Percentiles rank a stretch among this genome's conserved stretches.
These are phyloP conservation scores for Teratosphaeria pseudoeucalypti DNA, from an alignment of 2,329 filamentous ascomycete species.

Conservation along the genomic window DNA sequence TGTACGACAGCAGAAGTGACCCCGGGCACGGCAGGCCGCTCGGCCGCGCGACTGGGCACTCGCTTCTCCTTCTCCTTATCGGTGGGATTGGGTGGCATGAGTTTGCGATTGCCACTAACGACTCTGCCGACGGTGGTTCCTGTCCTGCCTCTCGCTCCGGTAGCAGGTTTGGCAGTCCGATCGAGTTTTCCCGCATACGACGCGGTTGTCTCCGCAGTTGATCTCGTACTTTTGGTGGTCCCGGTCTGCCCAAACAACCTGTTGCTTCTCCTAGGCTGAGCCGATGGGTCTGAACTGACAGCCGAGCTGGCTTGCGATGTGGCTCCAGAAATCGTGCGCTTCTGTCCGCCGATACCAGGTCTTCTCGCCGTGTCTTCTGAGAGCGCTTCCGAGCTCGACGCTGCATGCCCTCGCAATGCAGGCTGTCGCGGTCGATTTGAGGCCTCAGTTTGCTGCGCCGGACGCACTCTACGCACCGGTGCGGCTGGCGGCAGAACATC, in stretches of 20 bases:
- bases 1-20: constrained; percentile 14
- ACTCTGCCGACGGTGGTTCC: constrained; percentile 70
- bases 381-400: constrained; percentile 29
- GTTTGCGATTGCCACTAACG: constrained; percentile 80
- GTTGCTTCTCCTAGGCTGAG: constrained; percentile 35
- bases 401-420: constrained; percentile 28
- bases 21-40: constrained; percentile 34
- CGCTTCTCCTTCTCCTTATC: constrained; percentile 52
- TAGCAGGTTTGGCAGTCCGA: constrained; percentile 51
- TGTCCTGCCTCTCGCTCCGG: constrained; percentile 55
- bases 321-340: constrained; percentile 87
- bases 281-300: constrained; percentile 27
- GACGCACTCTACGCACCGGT: constrained; percentile 31
- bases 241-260: constrained; percentile 53
- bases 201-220: constrained; percentile 39
- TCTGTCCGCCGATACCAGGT: constrained; percentile 45
- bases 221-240: constrained; percentile 51
- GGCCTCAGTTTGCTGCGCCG: constrained; percentile 16
- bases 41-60: constrained; percentile 47
- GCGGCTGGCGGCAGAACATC: constrained; percentile 33
- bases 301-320: constrained; percentile 29
- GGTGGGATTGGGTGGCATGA: constrained; percentile 40
- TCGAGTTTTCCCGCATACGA: constrained; percentile 52
- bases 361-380: constrained; percentile 26
- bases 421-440: constrained; percentile 24